These are phyloP conservation scores for Wolfiporia cocos DNA, from an alignment of 1,284 basidiomycete species.

Conservation along the genomic window DNA sequence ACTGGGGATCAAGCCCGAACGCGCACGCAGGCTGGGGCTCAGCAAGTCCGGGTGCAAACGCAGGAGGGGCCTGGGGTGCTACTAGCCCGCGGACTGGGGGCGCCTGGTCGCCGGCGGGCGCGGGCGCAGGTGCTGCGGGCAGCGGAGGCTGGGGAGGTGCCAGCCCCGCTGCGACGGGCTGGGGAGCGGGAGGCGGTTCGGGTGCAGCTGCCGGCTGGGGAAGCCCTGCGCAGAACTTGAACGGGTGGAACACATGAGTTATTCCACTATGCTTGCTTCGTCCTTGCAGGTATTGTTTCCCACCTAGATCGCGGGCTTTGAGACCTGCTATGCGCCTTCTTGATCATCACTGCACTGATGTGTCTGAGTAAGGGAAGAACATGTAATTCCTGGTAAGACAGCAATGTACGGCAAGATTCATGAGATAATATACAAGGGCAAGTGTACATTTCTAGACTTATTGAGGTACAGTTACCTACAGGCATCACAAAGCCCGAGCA, in stretches of 20 bases:
- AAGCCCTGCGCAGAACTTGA: constrained; percentile 3
- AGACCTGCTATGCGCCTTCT: no score
- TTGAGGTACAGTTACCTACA: no score
- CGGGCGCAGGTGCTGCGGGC: neutral
- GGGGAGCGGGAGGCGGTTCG: constrained; percentile 1
- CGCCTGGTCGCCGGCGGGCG: neutral
- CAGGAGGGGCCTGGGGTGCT: constrained; percentile 32
- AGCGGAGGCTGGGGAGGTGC: neutral
- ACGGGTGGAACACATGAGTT: constrained; percentile 7
- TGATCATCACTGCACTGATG: no score
- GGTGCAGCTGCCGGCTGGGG: constrained; percentile 1
- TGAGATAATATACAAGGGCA: no score
- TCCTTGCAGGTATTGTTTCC: no score
- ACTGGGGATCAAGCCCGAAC: neutral
- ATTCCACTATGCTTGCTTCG: no score
- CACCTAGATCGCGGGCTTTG: no score
- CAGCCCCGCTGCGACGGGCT: constrained; percentile 1
- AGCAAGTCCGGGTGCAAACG: constrained; percentile 4
- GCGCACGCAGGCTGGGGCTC: constrained; percentile 2
- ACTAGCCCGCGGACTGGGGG: constrained; percentile 13
- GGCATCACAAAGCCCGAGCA: no score
- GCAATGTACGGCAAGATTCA: no score
- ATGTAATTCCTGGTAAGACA: no score
- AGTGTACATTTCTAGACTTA: no score
- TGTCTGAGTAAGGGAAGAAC: no score